Conservation (phyloP, 768 basidiomycete genomes). For the Mycena olivaceomarginata region DNA sequence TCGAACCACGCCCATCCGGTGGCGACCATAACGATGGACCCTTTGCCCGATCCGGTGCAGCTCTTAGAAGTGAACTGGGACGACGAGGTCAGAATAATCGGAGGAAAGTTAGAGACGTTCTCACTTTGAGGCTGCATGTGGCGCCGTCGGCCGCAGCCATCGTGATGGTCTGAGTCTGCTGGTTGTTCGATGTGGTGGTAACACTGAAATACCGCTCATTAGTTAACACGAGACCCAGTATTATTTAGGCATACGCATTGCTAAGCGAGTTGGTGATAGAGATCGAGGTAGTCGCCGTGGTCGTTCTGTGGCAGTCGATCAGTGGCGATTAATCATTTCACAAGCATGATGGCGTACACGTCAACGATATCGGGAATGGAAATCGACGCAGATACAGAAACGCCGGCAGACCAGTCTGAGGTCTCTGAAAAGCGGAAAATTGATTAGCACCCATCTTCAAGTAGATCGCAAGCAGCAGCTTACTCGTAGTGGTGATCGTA, state of each 20-base stretch:
- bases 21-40: conserved; percentile 26
- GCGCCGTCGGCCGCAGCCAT: conserved; percentile 32
- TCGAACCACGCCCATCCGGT: conserved; percentile 38
- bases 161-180: conserved; percentile 33
- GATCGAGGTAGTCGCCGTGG: conserved; percentile 6
- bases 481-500: conserved; percentile 30
- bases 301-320: conserved; percentile 1
- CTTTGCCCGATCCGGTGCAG: conserved; percentile 30
- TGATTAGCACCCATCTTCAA: not conserved
- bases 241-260: conserved; percentile 15
- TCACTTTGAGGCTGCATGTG: conserved; percentile 31
- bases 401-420: conserved; percentile 22
- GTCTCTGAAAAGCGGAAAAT: conserved; percentile 12
- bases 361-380: conserved; percentile 32
- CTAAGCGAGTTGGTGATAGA: conserved; percentile 28
- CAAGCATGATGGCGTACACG: not conserved
- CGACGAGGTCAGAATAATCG: not conserved
- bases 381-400: conserved; percentile 29
- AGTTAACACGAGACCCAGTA: too few relatives aligned
- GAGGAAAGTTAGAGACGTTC: not conserved
- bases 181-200: conserved; percentile 22
- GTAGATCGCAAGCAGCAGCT: not conserved
- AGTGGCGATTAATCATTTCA: not conserved
- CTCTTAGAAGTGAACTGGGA: conserved; percentile 23
- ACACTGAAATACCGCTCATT: not conserved